A percentile compares a stretch with the other conserved stretches of the same genome.
These are phyloP conservation scores for Tuber microsphaerosporum DNA, from an alignment of 495 filamentous ascomycete species.

Conservation along the genomic window DNA sequence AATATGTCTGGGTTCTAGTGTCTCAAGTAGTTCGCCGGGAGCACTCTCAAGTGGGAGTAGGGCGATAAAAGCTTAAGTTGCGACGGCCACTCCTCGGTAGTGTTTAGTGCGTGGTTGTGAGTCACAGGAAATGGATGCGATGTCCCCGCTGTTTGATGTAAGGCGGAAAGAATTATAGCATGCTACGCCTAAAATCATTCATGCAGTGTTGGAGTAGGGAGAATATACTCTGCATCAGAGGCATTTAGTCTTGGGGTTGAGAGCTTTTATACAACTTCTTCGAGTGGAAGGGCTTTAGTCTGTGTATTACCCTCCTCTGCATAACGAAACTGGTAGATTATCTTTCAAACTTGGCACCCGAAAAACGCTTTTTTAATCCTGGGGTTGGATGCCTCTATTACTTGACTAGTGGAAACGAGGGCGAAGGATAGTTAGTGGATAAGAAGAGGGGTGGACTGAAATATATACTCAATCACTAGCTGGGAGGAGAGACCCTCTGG, in stretches of 20 bases:
- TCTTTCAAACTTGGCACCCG: too few relatives aligned
- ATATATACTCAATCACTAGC: background rate
- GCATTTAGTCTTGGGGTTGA: too few relatives aligned
- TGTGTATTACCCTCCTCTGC: too few relatives aligned
- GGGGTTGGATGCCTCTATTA: too few relatives aligned
- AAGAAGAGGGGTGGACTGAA: background rate
- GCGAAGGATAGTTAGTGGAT: too few relatives aligned
- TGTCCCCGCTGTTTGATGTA: background rate
- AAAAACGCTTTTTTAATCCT: too few relatives aligned
- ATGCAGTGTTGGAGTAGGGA: background rate
- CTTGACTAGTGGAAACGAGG: background rate
- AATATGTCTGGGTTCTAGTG: background rate
- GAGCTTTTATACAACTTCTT: too few relatives aligned
- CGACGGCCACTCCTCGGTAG: background rate
- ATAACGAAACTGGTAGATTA: too few relatives aligned
- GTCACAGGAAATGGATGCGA: background rate
- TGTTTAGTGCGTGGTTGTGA: background rate
- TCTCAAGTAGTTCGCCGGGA: background rate
- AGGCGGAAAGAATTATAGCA: background rate
- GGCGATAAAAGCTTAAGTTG: background rate
- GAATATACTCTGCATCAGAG: background rate
- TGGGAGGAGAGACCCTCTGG: background rate
- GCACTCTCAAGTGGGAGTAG: background rate
- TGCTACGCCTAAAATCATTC: background rate
- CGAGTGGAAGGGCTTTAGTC: too few relatives aligned